These are phyloP conservation scores for Neurospora intermedia DNA, from an alignment of 495 filamentous ascomycete species.

Conservation along the genomic window DNA sequence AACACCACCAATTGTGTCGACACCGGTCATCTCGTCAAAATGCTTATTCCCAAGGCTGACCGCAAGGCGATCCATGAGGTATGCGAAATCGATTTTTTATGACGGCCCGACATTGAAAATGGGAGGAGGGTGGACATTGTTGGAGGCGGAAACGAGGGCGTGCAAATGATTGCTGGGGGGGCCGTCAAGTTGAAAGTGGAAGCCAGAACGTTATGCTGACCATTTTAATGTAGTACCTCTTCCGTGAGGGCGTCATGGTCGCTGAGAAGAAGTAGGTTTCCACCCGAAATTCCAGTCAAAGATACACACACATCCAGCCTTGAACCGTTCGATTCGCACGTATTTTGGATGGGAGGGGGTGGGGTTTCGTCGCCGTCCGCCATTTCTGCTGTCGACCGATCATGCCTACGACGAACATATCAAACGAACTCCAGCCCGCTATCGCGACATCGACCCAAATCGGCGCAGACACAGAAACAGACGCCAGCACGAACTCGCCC, in stretches of 20 bases:
- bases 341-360: background rate
- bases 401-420: background rate
- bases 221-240: slow-evolving; percentile 68
- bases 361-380: background rate
- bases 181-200: background rate
- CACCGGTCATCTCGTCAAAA: slow-evolving; percentile 44
- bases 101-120: background rate
- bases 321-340: background rate
- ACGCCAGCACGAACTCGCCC: background rate
- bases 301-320: background rate
- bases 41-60: slow-evolving; percentile 98
- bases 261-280: slow-evolving; percentile 75
- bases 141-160: background rate
- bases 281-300: slow-evolving; percentile 6
- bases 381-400: background rate
- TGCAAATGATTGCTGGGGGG: background rate
- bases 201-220: slow-evolving; percentile 22
- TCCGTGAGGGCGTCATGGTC: slow-evolving; percentile 98
- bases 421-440: slow-evolving; percentile 19
- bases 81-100: slow-evolving; percentile 11
- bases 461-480: background rate
- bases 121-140: background rate
- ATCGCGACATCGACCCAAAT: slow-evolving; percentile 67
- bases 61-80: slow-evolving; percentile 97
- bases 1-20: slow-evolving; percentile 35